Evolutionary conservation across 2,329 filamentous ascomycete genomes (phyloP), one percentile per base, ranked within the genome.

Genomic region (Torrubiella hemipterigena): DNA sequence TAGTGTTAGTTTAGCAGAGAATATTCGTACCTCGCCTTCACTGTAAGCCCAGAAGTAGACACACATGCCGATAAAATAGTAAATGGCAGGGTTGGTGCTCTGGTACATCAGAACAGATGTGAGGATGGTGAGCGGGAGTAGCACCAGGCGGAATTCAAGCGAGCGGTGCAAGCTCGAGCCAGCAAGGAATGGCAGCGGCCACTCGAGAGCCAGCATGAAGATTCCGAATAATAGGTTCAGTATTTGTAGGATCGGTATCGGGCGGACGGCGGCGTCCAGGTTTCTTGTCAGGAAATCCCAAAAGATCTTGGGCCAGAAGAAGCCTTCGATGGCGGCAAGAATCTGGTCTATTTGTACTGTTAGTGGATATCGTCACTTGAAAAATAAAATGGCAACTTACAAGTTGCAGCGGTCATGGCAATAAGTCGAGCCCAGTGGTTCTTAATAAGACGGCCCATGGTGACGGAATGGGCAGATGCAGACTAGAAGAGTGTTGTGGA

Each of bases 281-380:
- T 84, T 86, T 50, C 84, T 86, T 38, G 89, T 95, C 42, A 91
- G 61, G 55, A 94, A 94, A 59, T 98, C 91, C 81, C 83, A 98
- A 62, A 98, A 93, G 51, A 98, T 80, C 58, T 98, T 98, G 43
- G 91, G 91, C 86, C 87, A 98, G 72, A 98, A 89, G 69, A 91
- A 94, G 49, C 74, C 78, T 61, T 93, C 74, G 34, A 98, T 61
- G 12, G 81, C 78, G 38, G 86, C 86, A 37, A 67, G 76, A 40
- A 95, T 58, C 72, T 98, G 91, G 56, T 94, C 86, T 94, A 29
- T 14, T 21, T n/a, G 16, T 19, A 7, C 15, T 4, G 13, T 19
- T 15, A 17, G 14, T 18, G 22, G 16, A 14, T n/a, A 18, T 15
- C 25, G 13, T 29, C 32, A 7, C 9, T 10, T 35, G 25, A 17